Conservation (phyloP, 495 filamentous ascomycete species). For the Clavariopsis aquatica region DNA sequence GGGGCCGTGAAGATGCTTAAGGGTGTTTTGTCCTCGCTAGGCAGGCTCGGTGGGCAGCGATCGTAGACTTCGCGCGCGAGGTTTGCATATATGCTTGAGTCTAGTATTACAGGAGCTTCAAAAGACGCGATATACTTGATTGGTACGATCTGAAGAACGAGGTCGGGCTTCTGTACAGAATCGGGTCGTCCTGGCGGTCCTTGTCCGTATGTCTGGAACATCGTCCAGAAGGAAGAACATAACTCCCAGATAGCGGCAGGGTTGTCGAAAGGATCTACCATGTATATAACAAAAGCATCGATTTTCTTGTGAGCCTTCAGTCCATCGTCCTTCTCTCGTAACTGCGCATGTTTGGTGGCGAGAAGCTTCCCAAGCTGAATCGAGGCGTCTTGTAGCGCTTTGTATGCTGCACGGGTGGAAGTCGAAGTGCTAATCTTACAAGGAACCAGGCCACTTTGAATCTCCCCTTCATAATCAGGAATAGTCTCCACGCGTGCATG, state of each 20-base stretch:
- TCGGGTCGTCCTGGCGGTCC: slow-evolving; percentile 46
- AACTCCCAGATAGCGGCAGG: slow-evolving; percentile 69
- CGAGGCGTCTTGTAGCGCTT: slow-evolving; percentile 32
- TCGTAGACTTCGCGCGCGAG: slow-evolving; percentile 86
- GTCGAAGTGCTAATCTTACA: slow-evolving; percentile 46
- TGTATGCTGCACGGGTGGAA: slow-evolving; percentile 24
- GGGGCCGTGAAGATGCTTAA: slow-evolving; percentile 56
- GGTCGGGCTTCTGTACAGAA: slow-evolving; percentile 51
- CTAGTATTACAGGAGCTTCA: slow-evolving; percentile 64
- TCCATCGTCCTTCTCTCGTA: slow-evolving; percentile 50
- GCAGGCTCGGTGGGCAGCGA: slow-evolving; percentile 64
- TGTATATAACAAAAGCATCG: slow-evolving; percentile 71
- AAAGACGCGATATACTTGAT: slow-evolving; percentile 67
- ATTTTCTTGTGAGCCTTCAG: slow-evolving; percentile 24
- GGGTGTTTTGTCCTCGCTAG: slow-evolving; percentile 41
- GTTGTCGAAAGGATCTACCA: slow-evolving; percentile 73
- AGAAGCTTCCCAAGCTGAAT: slow-evolving; percentile 35
- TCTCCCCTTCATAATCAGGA: slow-evolving; percentile 48
- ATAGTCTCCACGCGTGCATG: slow-evolving; percentile 61
- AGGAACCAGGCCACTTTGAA: slow-evolving; percentile 59
- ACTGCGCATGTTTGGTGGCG: slow-evolving; percentile 28
- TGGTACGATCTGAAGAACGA: slow-evolving; percentile 83
- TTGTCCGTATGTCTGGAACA: slow-evolving; percentile 70
- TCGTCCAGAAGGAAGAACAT: slow-evolving; percentile 73
- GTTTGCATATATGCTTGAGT: slow-evolving; percentile 64